Conservation (phyloP, 2,329 filamentous ascomycete species). For the Colletotrichum tropicale region DNA sequence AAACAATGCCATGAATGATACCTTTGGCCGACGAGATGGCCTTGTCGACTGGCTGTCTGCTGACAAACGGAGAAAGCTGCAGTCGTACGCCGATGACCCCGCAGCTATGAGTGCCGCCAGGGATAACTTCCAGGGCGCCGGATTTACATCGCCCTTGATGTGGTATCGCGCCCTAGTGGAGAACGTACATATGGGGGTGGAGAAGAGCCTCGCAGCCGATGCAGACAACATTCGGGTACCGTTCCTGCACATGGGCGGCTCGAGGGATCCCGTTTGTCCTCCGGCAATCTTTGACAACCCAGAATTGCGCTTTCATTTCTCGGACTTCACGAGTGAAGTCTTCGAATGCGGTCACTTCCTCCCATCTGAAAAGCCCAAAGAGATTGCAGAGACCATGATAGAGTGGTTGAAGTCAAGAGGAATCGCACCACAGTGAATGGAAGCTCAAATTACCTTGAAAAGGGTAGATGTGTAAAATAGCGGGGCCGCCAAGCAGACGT, state of each 20-base stretch:
- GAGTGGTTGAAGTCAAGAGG: not conserved
- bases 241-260: not conserved
- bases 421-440: not conserved
- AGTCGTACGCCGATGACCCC: not conserved
- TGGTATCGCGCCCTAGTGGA: not conserved
- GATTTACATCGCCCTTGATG: not conserved
- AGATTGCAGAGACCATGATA: not conserved
- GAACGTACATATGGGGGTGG: not conserved
- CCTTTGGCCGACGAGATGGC: not conserved
- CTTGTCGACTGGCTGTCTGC: not conserved
- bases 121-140: not conserved
- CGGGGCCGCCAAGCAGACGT: not conserved
- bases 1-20: not conserved
- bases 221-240: not conserved
- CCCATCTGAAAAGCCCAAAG: not conserved
- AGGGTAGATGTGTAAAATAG: not conserved
- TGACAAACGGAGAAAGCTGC: not conserved
- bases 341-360: not conserved
- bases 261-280: not conserved
- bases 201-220: not conserved
- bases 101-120: not conserved
- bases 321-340: not conserved
- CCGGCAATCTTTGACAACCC: not conserved
- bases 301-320: not conserved
- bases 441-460: not conserved